These are phyloP conservation scores for Agrocybe pediades DNA, from an alignment of 768 basidiomycete genomes.

Conservation along the genomic window DNA sequence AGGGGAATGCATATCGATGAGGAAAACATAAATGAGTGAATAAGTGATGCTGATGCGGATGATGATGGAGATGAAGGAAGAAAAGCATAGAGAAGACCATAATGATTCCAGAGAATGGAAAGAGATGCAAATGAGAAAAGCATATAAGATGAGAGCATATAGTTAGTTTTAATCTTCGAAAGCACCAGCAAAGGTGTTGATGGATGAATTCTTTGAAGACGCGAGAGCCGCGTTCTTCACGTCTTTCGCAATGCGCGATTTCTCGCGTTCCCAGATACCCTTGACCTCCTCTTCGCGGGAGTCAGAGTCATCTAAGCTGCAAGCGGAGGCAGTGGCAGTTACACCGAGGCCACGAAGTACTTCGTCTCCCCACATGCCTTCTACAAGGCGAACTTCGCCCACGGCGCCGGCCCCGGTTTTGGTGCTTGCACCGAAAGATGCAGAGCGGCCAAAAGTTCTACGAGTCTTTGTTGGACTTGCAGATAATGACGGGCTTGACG, in stretches of 20 bases:
- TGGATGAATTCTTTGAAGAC: conserved; percentile 9
- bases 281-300: conserved; percentile 28
- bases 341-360: conserved; percentile 72
- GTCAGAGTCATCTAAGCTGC: conserved; percentile 19
- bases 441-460: conserved; percentile 54
- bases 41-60: conserved; percentile 11
- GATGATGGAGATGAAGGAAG: conserved; percentile 5
- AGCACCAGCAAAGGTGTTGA: conserved; percentile 43
- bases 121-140: conserved; percentile 11
- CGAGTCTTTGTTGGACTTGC: conserved; percentile 44
- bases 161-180: conserved; percentile 41
- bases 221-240: conserved; percentile 29
- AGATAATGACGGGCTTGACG: conserved; percentile 33
- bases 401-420: conserved; percentile 37
- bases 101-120: conserved; percentile 5
- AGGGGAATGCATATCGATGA: conserved; percentile 8
- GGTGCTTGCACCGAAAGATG: conserved; percentile 52
- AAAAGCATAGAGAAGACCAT: conserved; percentile 11
- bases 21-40: conserved; percentile 16
- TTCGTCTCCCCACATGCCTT: conserved; percentile 69
- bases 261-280: conserved; percentile 55
- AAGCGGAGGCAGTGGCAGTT: conserved; percentile 22
- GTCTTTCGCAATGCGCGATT: conserved; percentile 44
- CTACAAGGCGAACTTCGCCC: conserved; percentile 56
- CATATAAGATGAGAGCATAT: conserved; percentile 17